Conservation (phyloP, 2,329 filamentous ascomycete species). For the Graphilbum sp. region DNA sequence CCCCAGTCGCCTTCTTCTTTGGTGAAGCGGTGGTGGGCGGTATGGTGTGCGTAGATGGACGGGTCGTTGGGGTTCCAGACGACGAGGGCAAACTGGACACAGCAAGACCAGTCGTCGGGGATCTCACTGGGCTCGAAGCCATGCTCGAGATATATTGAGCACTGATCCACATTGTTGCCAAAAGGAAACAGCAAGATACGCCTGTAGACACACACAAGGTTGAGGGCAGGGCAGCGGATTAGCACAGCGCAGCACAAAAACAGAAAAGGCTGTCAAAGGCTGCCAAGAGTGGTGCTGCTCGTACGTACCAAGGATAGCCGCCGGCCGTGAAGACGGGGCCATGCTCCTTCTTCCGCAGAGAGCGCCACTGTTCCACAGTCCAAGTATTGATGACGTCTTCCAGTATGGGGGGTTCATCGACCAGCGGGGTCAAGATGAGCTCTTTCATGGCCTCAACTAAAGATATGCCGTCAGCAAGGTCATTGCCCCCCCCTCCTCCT, state of each 20-base stretch:
- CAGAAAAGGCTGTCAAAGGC: no score
- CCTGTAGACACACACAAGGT: conserved; percentile 39
- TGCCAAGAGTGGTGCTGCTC: no score
- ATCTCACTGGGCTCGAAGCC: conserved; percentile 61
- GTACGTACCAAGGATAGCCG: conserved; percentile 65
- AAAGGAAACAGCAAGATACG: conserved; percentile 89
- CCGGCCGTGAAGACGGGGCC: conserved; percentile 77
- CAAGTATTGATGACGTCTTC: conserved; percentile 67
- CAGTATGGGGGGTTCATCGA: conserved; percentile 63
- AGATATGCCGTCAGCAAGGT: no score
- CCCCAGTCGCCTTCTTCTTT: conserved; percentile 97
- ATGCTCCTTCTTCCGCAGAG: conserved; percentile 62
- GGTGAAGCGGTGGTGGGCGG: conserved; percentile 89
- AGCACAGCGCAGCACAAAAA: not conserved
- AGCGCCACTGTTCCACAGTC: conserved; percentile 74
- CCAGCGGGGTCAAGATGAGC: conserved; percentile 53
- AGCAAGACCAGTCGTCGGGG: conserved; percentile 90
- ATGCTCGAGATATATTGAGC: conserved; percentile 92
- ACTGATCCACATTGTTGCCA: conserved; percentile 86
- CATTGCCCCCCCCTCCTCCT: no score
- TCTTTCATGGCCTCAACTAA: conserved; percentile 78
- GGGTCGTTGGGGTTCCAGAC: conserved; percentile 91
- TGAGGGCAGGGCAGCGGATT: not conserved
- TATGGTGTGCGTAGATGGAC: conserved; percentile 64
- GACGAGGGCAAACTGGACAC: conserved; percentile 87